These are phyloP conservation scores for Entomortierella beljakovae DNA, from an alignment of 192 early-diverging fungal species.

Conservation along the genomic window DNA sequence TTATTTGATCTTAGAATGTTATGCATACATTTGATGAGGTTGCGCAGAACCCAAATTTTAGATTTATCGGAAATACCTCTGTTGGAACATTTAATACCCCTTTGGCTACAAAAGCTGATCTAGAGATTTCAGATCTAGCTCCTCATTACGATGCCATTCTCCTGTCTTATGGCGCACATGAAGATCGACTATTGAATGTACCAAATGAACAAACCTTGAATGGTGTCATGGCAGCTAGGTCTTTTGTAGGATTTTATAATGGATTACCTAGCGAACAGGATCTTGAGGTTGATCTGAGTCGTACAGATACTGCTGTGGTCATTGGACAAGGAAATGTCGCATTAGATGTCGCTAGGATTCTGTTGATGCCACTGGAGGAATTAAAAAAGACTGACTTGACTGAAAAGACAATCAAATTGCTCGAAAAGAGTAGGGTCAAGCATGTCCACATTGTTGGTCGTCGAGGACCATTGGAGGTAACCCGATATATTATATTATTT, in stretches of 20 bases:
- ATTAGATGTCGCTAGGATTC: slow-evolving; percentile 89
- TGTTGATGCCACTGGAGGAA: slow-evolving; percentile 77
- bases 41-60: slow-evolving; percentile 72
- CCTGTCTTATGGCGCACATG: slow-evolving; percentile 86
- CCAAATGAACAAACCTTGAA: slow-evolving; percentile 68
- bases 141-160: slow-evolving; percentile 80
- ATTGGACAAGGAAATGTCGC: slow-evolving; percentile 97
- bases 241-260: slow-evolving; percentile 97
- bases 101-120: slow-evolving; percentile 33
- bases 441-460: slow-evolving; percentile 90
- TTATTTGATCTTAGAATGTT: slow-evolving; percentile 70
- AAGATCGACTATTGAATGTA: slow-evolving; percentile 77
- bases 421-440: slow-evolving; percentile 76
- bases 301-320: slow-evolving; percentile 80
- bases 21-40: slow-evolving; percentile 89
- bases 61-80: slow-evolving; percentile 84
- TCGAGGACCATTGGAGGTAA: slow-evolving; percentile 92
- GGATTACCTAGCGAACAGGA: slow-evolving; percentile 78
- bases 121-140: slow-evolving; percentile 65
- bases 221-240: slow-evolving; percentile 81
- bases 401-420: slow-evolving; percentile 71
- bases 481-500: not conserved
- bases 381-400: slow-evolving; percentile 91
- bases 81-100: slow-evolving; percentile 61
- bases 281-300: slow-evolving; percentile 69